A percentile compares a stretch with the other conserved stretches of the same genome.
Evolutionary conservation across 2,329 filamentous ascomycete genomes (phyloP).

Genomic region (Ceratocystis smalleyi): DNA sequence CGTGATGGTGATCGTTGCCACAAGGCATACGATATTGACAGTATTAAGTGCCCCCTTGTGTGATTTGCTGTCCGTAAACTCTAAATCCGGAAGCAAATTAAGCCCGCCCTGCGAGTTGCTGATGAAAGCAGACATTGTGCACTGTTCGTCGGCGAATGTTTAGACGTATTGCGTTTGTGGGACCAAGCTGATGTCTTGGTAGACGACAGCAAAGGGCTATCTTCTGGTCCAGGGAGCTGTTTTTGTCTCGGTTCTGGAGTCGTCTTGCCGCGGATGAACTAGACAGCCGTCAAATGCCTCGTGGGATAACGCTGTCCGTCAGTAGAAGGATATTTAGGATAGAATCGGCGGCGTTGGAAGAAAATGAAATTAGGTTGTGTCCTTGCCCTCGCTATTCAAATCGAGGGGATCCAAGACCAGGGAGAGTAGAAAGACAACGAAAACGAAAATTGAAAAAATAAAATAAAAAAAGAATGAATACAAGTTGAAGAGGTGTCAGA

Average conservation of each 20-base stretch:
- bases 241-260: too few species aligned
- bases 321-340: too few species aligned
- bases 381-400: not conserved
- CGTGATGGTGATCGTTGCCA: conserved; percentile 4
- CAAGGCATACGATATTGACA: conserved; percentile 1
- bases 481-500: too few species aligned
- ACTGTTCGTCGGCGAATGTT: not conserved
- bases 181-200: too few species aligned
- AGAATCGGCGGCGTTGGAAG: too few species aligned
- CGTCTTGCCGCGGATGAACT: too few species aligned
- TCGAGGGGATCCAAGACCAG: not conserved
- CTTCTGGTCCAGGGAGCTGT: too few species aligned
- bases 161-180: not conserved
- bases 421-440: not conserved
- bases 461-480: not conserved
- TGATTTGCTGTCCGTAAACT: conserved; percentile 10
- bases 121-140: conserved; percentile 1
- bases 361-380: not conserved
- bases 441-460: not conserved
- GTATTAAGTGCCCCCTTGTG: not conserved
- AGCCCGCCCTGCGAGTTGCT: not conserved
- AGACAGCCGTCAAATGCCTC: too few species aligned
- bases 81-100: conserved; percentile 1
- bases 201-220: too few species aligned
- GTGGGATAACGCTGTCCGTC: too few species aligned